These are phyloP conservation scores for Austroboletus novae-zelandiae DNA, from an alignment of 1,284 basidiomycete species.

Conservation along the genomic window DNA sequence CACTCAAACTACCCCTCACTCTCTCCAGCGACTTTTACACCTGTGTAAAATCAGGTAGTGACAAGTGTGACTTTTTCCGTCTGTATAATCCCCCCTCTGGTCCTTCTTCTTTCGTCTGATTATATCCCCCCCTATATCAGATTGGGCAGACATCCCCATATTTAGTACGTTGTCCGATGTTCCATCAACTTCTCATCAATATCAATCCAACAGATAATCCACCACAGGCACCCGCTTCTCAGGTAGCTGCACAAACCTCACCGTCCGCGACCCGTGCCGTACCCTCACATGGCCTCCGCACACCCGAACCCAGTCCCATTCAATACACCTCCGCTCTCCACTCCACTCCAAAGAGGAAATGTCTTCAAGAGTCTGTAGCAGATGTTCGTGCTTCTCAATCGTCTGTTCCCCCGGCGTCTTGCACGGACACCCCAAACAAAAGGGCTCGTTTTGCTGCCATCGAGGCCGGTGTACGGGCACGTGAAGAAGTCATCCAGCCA, in stretches of 20 bases:
- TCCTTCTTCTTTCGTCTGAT: background rate
- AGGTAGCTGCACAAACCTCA: background rate
- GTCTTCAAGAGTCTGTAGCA: background rate
- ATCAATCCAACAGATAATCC: background rate
- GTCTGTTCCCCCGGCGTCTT: background rate
- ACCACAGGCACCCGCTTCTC: background rate
- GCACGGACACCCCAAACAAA: background rate
- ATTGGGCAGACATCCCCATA: constrained; percentile 37
- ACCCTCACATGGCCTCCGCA: background rate
- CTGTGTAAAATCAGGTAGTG: constrained; percentile 20
- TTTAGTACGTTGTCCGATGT: constrained; percentile 7
- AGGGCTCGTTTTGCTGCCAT: constrained; percentile 13
- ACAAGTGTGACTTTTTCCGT: constrained; percentile 39
- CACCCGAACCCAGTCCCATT: background rate
- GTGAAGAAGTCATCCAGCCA: background rate
- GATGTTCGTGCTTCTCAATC: no score
- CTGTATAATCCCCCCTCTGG: constrained; percentile 7
- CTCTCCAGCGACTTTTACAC: constrained; percentile 34
- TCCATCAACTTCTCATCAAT: background rate
- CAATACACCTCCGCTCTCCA: background rate
- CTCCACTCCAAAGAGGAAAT: constrained; percentile 3
- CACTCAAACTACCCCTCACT: background rate
- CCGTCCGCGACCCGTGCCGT: background rate
- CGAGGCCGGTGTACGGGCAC: constrained; percentile 12
- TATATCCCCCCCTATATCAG: constrained; percentile 20